These are phyloP conservation scores for Dryas integrifolia DNA, from an alignment of 331 rosid genomes.

Conservation along the genomic window DNA sequence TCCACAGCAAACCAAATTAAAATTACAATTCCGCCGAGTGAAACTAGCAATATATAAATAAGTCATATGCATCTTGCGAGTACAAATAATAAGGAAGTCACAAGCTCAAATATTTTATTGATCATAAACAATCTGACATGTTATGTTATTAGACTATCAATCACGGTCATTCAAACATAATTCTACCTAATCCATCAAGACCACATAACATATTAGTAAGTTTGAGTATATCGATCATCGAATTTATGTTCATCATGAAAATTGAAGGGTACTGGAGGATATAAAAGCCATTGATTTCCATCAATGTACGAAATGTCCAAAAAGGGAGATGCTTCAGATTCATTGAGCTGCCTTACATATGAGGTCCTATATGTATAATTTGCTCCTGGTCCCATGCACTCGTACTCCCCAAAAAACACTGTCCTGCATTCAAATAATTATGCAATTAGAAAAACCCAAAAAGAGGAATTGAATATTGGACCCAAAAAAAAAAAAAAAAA, in stretches of 20 bases:
- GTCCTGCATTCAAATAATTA: slow-evolving; percentile 24
- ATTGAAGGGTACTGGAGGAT: slow-evolving; percentile 18
- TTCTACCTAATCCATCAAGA: no score
- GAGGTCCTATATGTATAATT: slow-evolving; percentile 32
- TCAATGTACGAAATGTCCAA: slow-evolving; percentile 46
- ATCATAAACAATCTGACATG: no score
- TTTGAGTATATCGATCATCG: neutral
- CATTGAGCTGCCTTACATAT: slow-evolving; percentile 38
- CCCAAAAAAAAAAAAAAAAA: neutral
- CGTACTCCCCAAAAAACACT: slow-evolving; percentile 43
- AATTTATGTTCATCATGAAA: neutral
- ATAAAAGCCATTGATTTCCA: slow-evolving; percentile 52
- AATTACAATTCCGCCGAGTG: neutral
- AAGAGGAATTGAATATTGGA: neutral
- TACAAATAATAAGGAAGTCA: no score
- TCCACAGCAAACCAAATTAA: no score
- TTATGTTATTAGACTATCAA: no score
- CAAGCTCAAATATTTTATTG: no score
- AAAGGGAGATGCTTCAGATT: slow-evolving; percentile 45
- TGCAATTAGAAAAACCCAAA: neutral
- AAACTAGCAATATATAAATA: neutral
- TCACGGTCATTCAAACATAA: no score
- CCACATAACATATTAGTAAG: no score
- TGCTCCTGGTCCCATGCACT: slow-evolving; percentile 42
- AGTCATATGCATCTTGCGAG: neutral